phyloP scores from a whole-genome alignment of 176 grass and related monocot genomes.

The Lolium multiflorum region DNA sequence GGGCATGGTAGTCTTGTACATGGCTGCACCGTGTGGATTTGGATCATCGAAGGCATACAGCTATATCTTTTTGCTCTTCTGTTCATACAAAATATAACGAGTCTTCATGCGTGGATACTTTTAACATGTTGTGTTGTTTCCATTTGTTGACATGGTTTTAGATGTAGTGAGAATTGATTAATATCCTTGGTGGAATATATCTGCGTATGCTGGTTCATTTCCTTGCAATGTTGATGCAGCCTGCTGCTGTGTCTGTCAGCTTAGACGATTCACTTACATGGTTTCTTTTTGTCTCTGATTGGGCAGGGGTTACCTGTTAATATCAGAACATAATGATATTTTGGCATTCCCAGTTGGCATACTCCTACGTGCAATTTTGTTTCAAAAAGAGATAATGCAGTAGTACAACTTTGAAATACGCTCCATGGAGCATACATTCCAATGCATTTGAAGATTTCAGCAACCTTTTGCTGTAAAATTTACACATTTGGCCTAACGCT shows the following conservation, averaged over 20 bases:
- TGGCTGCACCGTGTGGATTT: constrained; percentile 34
- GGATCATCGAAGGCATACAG: not conserved
- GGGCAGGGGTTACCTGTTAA: not conserved
- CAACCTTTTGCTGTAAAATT: not conserved
- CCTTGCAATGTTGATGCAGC: not conserved
- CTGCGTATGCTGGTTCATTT: constrained; percentile 19
- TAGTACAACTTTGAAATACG: too few species aligned
- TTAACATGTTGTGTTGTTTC: constrained; percentile 1
- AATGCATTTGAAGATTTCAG: too few species aligned
- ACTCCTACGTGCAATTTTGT: too few species aligned
- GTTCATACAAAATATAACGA: constrained; percentile 44
- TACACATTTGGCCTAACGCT: not conserved
- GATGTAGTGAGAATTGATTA: constrained; percentile 26
- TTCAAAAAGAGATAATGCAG: too few species aligned
- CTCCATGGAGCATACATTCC: too few species aligned
- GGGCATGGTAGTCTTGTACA: constrained; percentile 36
- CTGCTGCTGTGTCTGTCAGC: not conserved
- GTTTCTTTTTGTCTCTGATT: not conserved
- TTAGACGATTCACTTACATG: not conserved
- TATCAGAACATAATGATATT: not conserved
- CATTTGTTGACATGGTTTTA: constrained; percentile 33
- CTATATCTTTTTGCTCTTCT: constrained; percentile 42
- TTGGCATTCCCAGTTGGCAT: not conserved
- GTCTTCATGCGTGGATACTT: not conserved
- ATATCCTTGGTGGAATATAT: constrained; percentile 30